phyloP scores from a whole-genome alignment of 257 asterid genomes.

The Jaltomata sinuosa region DNA sequence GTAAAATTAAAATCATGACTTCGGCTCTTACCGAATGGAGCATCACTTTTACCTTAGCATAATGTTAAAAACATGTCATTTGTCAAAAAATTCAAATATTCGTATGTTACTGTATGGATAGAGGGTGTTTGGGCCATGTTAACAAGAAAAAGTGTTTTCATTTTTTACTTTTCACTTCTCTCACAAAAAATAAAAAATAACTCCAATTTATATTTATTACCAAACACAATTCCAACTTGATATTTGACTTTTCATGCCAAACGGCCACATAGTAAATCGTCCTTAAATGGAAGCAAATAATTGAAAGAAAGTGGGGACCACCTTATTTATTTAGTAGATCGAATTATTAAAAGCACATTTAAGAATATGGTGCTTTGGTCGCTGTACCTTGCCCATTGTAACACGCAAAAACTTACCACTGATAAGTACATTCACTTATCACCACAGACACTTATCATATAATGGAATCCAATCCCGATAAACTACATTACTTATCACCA shows the following conservation, averaged over 20 bases:
- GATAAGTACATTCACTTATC: rapidly evolving
- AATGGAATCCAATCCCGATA: neutral
- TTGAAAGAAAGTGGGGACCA: neutral
- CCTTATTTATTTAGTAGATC: neutral
- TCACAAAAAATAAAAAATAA: no score
- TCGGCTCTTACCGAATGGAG: no score
- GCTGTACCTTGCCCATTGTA: neutral
- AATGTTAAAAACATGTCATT: neutral
- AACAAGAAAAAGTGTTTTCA: no score
- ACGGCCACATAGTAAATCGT: neutral
- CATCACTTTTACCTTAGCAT: no score
- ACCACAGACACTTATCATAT: neutral
- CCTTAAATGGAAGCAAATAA: neutral
- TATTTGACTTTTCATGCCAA: no score
- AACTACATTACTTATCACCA: rapidly evolving
- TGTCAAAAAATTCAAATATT: neutral
- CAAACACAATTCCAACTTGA: no score
- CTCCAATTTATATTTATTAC: no score
- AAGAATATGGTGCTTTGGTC: neutral
- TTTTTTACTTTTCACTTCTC: no score
- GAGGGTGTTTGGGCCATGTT: no score
- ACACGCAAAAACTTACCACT: neutral
- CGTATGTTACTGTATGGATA: neutral
- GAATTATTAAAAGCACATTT: neutral
- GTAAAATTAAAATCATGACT: no score